These are phyloP conservation scores for Kalmusia sp. DNA, from an alignment of 2,329 filamentous ascomycete species.

Conservation along the genomic window DNA sequence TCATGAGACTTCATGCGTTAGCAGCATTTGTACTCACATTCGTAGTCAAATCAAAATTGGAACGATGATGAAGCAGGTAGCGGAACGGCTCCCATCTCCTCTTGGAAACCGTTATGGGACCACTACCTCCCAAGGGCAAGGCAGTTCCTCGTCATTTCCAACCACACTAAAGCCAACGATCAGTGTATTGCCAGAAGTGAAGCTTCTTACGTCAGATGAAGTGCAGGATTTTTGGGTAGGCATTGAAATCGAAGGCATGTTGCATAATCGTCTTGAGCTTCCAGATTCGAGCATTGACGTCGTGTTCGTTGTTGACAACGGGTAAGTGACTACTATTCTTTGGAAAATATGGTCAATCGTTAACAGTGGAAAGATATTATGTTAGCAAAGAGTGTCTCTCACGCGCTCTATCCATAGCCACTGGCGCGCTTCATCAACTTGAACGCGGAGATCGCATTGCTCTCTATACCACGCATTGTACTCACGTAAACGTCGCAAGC, in stretches of 20 bases:
- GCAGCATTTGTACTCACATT: too few species aligned
- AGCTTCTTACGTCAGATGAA: conserved; percentile 21
- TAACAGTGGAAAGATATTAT: conserved; percentile 28
- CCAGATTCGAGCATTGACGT: conserved; percentile 36
- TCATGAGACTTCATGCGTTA: too few species aligned
- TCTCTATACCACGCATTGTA: conserved; percentile 41
- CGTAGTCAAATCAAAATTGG: conserved; percentile 21
- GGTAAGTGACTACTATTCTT: conserved; percentile 32
- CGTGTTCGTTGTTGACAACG: conserved; percentile 47
- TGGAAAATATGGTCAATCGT: background rate
- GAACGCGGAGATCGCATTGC: conserved; percentile 32
- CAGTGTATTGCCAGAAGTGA: conserved; percentile 28
- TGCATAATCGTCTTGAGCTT: conserved; percentile 29
- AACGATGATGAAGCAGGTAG: conserved; percentile 20
- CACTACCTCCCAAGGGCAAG: background rate
- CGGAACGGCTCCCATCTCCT: conserved; percentile 26
- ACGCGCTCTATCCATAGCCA: conserved; percentile 25
- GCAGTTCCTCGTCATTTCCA: conserved; percentile 10
- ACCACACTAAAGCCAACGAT: conserved; percentile 30
- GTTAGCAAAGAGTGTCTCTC: conserved; percentile 33
- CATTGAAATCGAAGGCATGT: conserved; percentile 37
- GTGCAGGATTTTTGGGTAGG: conserved; percentile 36
- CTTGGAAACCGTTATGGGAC: conserved; percentile 15
- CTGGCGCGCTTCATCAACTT: conserved; percentile 26
- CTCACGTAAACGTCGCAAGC: conserved; percentile 32